phyloP scores from a whole-genome alignment of 2,329 filamentous ascomycete genomes.

The Colletotrichum sp. region DNA sequence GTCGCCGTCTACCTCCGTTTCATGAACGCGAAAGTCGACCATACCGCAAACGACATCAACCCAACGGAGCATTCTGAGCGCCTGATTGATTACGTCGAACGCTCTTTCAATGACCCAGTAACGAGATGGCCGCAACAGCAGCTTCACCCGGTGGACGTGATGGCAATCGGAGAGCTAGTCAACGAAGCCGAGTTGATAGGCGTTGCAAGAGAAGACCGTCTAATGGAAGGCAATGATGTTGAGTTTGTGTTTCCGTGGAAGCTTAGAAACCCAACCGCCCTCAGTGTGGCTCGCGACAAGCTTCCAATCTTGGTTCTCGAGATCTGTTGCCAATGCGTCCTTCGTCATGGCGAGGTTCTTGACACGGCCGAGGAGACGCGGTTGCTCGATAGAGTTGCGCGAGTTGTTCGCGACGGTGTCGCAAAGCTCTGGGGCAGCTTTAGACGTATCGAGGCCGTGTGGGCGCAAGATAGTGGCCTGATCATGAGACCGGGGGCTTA shows the following conservation, averaged over 20 bases:
- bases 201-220: background rate
- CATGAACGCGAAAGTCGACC: background rate
- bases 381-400: background rate
- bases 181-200: background rate
- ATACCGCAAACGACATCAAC: background rate
- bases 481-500: background rate
- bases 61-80: background rate
- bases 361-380: background rate
- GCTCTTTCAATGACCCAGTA: background rate
- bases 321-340: background rate
- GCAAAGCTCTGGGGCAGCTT: background rate
- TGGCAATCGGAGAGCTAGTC: background rate
- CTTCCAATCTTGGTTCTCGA: background rate
- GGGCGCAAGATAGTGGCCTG: background rate
- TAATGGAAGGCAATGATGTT: background rate
- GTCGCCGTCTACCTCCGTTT: background rate
- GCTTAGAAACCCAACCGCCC: background rate
- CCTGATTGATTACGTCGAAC: background rate
- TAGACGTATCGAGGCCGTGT: background rate
- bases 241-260: background rate
- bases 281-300: background rate
- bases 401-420: background rate
- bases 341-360: background rate
- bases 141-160: background rate
- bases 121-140: background rate